Base-by-base conservation (phyloP, 2,329 filamentous ascomycete genomes). In the Aschersonia sp. region DNA sequence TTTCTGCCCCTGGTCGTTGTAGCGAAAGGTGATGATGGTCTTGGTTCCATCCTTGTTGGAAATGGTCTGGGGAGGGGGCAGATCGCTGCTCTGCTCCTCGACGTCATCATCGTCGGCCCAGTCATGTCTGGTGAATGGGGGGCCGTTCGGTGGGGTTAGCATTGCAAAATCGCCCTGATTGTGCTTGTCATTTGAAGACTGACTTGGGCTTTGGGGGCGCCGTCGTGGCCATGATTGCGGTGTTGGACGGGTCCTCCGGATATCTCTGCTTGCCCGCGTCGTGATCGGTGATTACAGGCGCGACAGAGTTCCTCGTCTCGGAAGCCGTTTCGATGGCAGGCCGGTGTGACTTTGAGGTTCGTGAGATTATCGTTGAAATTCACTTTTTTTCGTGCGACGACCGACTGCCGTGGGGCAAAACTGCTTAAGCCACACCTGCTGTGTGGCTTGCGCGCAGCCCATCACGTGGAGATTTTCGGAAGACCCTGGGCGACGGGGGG, bases 1-100 rank as follows among this genome's bases (percentile, higher is more conserved):
- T 69, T 94, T 94, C 68, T 94, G 89, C 68, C 86, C 86, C 53
- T 90, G 79, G 57, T 98, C 92, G 72, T 95, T 90, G 72, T 87
- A 81, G 60, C 81, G 79, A 73, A 87, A 94, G 53, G 85, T 86
- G 62, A 95, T 83, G 58, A 92, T 85, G 44, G 94, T 98, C 72
- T 96, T 95, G 60, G 87, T 95, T 64, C 94, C 92, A 68, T 98
- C 92, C 72, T 96, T 95, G 80, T 98, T 97, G 65, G 83, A 84
- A 65, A 87, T 90, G 58, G 90, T 85, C 71, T 92, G 84, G 57
- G 86, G 81, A 57, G 85, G 78, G 51, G 92, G 92, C 58, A 98
- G 85, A 49, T 79, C 76, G 55, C 68, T 67, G 57, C 66, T 60
- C 57, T 78, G 72, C 71, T 85, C 79, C 68, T 92, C 85, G 69